Percentiles rank a stretch among this genome's conserved stretches.
phyloP scores from a whole-genome alignment of 2,329 filamentous ascomycete genomes.

The Elsinoe australis region DNA sequence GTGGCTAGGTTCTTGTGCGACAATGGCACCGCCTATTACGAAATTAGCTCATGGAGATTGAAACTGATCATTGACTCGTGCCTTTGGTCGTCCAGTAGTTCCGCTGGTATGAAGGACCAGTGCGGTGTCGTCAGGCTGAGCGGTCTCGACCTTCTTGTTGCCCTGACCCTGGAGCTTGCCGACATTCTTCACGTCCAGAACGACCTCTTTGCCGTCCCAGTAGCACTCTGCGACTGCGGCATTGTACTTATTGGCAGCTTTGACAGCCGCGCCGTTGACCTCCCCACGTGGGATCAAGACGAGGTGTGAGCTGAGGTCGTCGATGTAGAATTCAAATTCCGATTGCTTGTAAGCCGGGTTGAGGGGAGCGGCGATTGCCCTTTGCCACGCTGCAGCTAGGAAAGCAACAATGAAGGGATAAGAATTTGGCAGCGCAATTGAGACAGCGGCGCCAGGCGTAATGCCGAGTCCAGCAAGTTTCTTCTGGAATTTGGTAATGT shows the following conservation, averaged over 20 bases:
- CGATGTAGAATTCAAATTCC: constrained; percentile 88
- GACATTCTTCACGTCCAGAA: constrained; percentile 67
- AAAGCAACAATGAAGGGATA: constrained; percentile 86
- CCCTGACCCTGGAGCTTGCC: constrained; percentile 55
- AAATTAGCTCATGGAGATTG: neutral
- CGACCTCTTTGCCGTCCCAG: constrained; percentile 64
- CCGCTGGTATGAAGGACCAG: constrained; percentile 78
- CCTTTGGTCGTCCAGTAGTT: constrained; percentile 78
- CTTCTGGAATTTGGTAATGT: constrained; percentile 64
- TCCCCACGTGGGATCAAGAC: constrained; percentile 66
- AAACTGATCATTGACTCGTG: too few species aligned
- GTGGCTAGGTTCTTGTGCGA: constrained; percentile 73
- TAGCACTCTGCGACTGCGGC: constrained; percentile 83
- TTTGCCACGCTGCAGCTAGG: constrained; percentile 76
- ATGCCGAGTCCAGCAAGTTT: constrained; percentile 72
- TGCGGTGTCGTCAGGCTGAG: constrained; percentile 68
- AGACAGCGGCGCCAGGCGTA: constrained; percentile 61
- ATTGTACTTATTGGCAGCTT: constrained; percentile 69
- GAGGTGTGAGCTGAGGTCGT: constrained; percentile 72
- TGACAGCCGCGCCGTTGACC: constrained; percentile 61
- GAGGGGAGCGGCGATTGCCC: constrained; percentile 74
- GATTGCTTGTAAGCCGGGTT: constrained; percentile 84
- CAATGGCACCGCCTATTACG: constrained; percentile 62
- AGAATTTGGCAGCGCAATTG: constrained; percentile 74
- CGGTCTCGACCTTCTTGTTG: constrained; percentile 42